Evolutionary conservation across 2,329 filamentous ascomycete genomes (phyloP).

Genomic region (Trichoderma afroharzianum): DNA sequence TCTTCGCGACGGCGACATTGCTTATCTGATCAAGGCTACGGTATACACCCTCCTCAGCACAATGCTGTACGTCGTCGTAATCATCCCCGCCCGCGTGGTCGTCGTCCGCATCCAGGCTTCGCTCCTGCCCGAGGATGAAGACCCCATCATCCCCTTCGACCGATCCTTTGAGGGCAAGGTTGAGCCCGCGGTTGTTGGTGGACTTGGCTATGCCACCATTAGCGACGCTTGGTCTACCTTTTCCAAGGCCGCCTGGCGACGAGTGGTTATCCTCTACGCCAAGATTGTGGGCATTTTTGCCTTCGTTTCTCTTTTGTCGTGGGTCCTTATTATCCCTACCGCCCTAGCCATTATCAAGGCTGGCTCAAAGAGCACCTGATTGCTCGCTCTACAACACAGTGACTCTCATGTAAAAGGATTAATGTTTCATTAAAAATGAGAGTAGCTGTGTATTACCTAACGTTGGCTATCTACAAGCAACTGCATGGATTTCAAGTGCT

Average conservation of each 20-base stretch:
- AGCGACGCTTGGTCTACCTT: constrained; percentile 78
- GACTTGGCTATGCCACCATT: constrained; percentile 66
- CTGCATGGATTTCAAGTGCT: background rate
- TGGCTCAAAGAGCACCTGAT: background rate
- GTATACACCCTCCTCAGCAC: constrained; percentile 45
- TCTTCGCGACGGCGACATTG: constrained; percentile 31
- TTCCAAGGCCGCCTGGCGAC: constrained; percentile 65
- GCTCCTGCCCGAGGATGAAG: constrained; percentile 74
- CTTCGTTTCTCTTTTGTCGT: constrained; percentile 44
- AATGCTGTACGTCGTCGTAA: constrained; percentile 56
- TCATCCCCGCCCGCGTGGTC: constrained; percentile 73
- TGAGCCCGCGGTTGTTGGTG: constrained; percentile 69
- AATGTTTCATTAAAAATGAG: too few relatives aligned
- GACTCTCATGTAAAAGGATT: too few relatives aligned
- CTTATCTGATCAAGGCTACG: constrained; percentile 39
- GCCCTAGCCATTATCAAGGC: constrained; percentile 38
- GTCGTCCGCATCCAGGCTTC: constrained; percentile 83
- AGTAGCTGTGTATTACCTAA: background rate
- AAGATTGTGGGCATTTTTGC: constrained; percentile 63
- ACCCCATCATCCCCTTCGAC: constrained; percentile 87
- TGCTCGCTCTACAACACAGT: background rate
- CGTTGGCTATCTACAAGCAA: background rate
- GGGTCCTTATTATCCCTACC: constrained; percentile 48
- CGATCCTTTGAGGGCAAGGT: constrained; percentile 77
- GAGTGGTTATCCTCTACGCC: constrained; percentile 69